These are phyloP conservation scores for Pyrus hybrid DNA, from an alignment of 331 rosid species.

Conservation along the genomic window DNA sequence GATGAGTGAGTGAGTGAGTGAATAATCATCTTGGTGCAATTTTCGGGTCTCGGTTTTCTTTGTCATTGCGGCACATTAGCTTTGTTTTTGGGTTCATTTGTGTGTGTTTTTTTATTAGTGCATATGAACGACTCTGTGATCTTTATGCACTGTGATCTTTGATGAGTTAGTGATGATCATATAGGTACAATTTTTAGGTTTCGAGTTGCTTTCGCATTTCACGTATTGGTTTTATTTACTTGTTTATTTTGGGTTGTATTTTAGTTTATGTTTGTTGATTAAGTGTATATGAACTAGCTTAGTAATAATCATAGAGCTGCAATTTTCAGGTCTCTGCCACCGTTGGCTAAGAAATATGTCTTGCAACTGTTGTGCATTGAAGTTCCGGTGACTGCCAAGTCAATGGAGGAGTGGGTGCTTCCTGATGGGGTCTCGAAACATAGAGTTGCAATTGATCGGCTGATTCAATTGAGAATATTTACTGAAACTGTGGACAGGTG, in stretches of 20 bases:
- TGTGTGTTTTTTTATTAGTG: no score
- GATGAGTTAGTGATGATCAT: background rate
- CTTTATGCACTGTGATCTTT: no score
- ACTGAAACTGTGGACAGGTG: conserved; percentile 73
- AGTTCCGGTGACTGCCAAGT: conserved; percentile 49
- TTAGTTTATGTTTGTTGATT: background rate
- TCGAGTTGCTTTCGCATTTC: background rate
- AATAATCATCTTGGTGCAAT: no score
- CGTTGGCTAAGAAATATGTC: conserved; percentile 80
- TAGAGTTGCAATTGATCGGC: conserved; percentile 76
- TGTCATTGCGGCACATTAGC: no score
- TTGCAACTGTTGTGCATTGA: conserved; percentile 69
- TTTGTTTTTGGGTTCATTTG: no score
- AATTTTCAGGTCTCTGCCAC: conserved; percentile 73
- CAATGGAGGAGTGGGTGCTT: conserved; percentile 89
- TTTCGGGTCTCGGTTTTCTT: no score
- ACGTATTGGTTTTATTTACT: background rate
- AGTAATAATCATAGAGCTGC: background rate
- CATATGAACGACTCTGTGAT: no score
- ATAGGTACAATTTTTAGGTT: background rate
- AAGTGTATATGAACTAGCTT: background rate
- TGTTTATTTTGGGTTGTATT: background rate
- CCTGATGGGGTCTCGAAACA: conserved; percentile 78
- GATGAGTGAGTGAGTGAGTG: no score
- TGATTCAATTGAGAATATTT: conserved; percentile 72